A percentile compares a stretch with the other conserved stretches of the same genome.
These are phyloP conservation scores for Cymodocea nodosa DNA, from an alignment of 116 monocot species.

Conservation along the genomic window DNA sequence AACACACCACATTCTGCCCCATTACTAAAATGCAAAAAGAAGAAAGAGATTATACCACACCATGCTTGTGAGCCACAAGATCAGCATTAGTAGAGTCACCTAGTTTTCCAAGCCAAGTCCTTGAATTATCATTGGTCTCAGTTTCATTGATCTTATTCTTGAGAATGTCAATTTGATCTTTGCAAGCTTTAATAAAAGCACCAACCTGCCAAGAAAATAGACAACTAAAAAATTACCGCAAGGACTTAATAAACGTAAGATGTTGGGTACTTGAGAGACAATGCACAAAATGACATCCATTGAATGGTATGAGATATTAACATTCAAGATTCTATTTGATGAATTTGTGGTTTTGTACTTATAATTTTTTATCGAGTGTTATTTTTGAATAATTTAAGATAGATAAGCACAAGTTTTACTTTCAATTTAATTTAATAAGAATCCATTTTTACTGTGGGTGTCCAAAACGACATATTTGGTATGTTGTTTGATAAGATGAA, in stretches of 20 bases:
- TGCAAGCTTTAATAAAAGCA: slow-evolving; percentile 84
- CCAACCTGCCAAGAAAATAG: slow-evolving; percentile 38
- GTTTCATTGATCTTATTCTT: slow-evolving; percentile 74
- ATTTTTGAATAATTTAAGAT: too few relatives aligned
- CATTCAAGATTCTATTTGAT: too few relatives aligned
- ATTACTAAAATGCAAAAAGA: background rate
- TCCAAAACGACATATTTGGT: too few relatives aligned
- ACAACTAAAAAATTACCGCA: background rate
- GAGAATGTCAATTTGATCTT: slow-evolving; percentile 96
- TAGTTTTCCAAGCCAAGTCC: slow-evolving; percentile 44
- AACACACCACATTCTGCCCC: background rate
- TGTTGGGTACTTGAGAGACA: background rate
- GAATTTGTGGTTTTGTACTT: too few relatives aligned
- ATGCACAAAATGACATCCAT: background rate
- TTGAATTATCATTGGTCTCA: slow-evolving; percentile 37
- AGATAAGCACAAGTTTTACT: too few relatives aligned
- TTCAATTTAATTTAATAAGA: too few relatives aligned
- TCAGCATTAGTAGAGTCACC: slow-evolving; percentile 51
- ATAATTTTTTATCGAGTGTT: too few relatives aligned
- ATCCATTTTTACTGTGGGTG: too few relatives aligned
- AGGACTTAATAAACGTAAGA: background rate
- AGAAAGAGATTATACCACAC: slow-evolving; percentile 50
- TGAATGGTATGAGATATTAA: too few relatives aligned
- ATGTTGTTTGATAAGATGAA: too few relatives aligned
- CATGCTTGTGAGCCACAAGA: slow-evolving; percentile 86